Base-by-base conservation (phyloP, 2,329 filamentous ascomycete species). In the Penicillium digitatum region DNA sequence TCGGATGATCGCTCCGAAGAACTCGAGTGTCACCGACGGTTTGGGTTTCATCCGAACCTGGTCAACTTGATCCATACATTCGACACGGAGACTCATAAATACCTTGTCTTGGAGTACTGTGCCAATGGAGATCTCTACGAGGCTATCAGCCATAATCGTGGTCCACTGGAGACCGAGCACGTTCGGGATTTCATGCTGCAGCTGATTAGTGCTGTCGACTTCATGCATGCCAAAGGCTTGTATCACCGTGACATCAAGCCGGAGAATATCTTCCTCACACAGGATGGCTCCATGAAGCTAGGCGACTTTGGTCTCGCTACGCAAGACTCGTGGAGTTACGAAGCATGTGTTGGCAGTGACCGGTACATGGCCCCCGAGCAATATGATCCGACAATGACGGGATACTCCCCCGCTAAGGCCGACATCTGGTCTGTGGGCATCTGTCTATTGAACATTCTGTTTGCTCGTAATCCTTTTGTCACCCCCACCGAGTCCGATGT, bases 341-440 rank as follows among this genome's bases (percentile, higher is more conserved):
- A 99, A 79, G 87, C 88, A 60, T 94, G 89, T 59, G 94, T 99
- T 44, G 94, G 94, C 62, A 97, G 94, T 72, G 94, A 99, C 72
- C 90, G 94, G 53, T 99, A 99, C 78, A 99, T 99, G 94, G 92
- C 94, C 53, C 94, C 94, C 5, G 94, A 99, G 76, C 94, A 99
- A 75, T 97, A 94, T 68, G 93, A 97, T 72, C 91, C 92, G 50
- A 85, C 87, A 63, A 87, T 87, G 59, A 85, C 83, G 60, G 94
- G 94, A 56, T 99, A 99, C 77, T 93, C 90, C 53, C 92, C 94
- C 44, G 89, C 90, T 43, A 86, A 94, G 76, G 94, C 94, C 48
- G 94, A 99, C 72, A 86, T 96, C 65, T 99, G 94, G 94, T 91
- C 94, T 54, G 89, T 99, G 69, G 94, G 94, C 60, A 93, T 99